phyloP scores from a whole-genome alignment of 2,329 filamentous ascomycete species.

The Diaporthe ampelina region DNA sequence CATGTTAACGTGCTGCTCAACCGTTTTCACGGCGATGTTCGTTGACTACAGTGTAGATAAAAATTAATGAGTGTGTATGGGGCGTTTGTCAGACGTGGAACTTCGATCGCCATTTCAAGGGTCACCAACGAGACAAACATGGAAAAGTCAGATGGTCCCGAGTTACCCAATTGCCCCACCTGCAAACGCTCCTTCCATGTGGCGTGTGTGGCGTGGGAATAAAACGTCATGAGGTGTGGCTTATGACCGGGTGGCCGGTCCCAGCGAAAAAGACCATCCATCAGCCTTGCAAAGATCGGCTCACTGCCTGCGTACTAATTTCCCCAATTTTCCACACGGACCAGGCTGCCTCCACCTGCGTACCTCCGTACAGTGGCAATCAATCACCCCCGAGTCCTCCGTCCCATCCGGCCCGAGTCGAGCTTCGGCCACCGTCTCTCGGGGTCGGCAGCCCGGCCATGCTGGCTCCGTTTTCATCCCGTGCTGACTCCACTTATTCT shows the following conservation, averaged over 20 bases:
- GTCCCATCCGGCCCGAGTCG: slow-evolving; percentile 5
- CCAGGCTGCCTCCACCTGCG: slow-evolving; percentile 8
- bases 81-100: neutral
- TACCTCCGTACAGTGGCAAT: too few relatives aligned
- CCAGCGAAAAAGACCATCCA: neutral
- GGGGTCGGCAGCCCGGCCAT: neutral
- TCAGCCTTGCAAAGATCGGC: neutral
- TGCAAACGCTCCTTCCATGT: neutral
- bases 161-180: neutral
- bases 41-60: neutral
- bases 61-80: too few relatives aligned
- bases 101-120: neutral
- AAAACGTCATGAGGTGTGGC: slow-evolving; percentile 27
- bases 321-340: neutral
- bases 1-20: neutral
- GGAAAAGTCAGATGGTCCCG: neutral
- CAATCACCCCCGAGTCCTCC: neutral
- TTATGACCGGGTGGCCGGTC: neutral
- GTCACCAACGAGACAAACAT: neutral
- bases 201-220: slow-evolving; percentile 7
- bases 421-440: neutral
- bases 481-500: too few relatives aligned
- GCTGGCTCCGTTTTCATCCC: neutral
- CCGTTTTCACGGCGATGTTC: neutral
- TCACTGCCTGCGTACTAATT: neutral